Conservation (phyloP, 352 stramenopile species). For the Thalassiosira livingstoniorum region DNA sequence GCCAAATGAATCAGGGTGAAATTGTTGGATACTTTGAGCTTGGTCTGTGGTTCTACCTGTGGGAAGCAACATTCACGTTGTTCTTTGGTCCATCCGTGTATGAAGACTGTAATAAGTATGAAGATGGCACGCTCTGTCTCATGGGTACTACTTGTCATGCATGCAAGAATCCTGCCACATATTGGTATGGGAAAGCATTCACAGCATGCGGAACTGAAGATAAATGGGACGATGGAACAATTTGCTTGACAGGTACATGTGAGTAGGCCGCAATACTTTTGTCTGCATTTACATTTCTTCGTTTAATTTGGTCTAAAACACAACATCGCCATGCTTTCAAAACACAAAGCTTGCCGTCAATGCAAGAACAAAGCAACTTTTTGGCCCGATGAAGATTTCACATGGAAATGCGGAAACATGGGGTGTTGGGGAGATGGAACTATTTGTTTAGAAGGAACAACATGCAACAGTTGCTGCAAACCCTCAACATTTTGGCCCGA, state of each 20-base stretch:
- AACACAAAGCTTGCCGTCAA: background rate
- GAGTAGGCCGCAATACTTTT: background rate
- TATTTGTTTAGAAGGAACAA: background rate
- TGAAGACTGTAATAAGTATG: constrained; percentile 1
- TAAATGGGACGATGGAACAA: background rate
- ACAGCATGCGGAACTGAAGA: background rate
- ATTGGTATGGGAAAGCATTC: constrained; percentile 5
- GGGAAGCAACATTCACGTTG: background rate
- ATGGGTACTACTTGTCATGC: background rate
- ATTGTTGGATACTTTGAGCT: background rate
- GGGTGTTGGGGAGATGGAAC: background rate
- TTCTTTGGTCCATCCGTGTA: background rate
- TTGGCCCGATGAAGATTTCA: background rate
- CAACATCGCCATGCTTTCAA: background rate
- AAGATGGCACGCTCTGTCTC: background rate
- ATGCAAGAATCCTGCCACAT: background rate
- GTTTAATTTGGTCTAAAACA: background rate
- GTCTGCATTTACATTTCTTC: background rate
- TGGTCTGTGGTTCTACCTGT: background rate
- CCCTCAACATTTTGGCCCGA: background rate
- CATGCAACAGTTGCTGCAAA: constrained; percentile 6
- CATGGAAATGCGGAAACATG: background rate
- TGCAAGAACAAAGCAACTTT: background rate
- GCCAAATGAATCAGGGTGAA: background rate
- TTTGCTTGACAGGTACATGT: constrained; percentile 1